Base-by-base conservation (phyloP, 495 filamentous ascomycete species). In the Delitschia confertaspora region DNA sequence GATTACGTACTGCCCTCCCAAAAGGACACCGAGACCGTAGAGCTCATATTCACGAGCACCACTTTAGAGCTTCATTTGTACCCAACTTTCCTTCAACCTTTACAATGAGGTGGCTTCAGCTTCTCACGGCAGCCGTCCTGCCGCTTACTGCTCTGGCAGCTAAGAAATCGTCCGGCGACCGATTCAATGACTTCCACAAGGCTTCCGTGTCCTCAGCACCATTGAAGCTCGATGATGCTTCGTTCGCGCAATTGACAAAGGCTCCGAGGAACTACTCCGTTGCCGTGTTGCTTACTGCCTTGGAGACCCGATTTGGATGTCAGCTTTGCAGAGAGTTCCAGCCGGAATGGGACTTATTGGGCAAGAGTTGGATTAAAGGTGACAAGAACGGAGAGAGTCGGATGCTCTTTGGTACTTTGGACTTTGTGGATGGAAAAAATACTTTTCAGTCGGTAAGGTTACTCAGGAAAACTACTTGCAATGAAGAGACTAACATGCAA, bases 281-380 rank as follows among this genome's bases (percentile, higher is more conserved):
- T 10, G 83, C 76, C 6, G 77, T 96, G 1, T 74, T 96, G 23
- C 68, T 99, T 39, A 99, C 93, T 7, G 91, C 91, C 38, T 63
- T 86, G 49, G 88, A 95, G 55, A 58, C 80, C 27, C 76, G 85
- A 17, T 95, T 81, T 66, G 86, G 85, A 20, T 99, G 91, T 60
- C 65, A 78, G 39, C 70, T 95, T 33, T 99, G 91, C 61, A 74
- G 77, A 25, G 83, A 93, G 40, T 95, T 96, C 65, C 80, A 91
- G 58, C 82, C 91, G 1, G 93, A 99, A 65, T 99, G 87, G 81
- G 84, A 94, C 18, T 61, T 99, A 17, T 73, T 99, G 23, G 73
- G 76, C 11, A 83, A 75, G 59, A 93, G 85, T 68, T 99, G 91
- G 91, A 72, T 71, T 46, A 83, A 78, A 58, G 86, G 83, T 2